Conservation (phyloP, 768 basidiomycete species). For the Leccinum boreale region DNA sequence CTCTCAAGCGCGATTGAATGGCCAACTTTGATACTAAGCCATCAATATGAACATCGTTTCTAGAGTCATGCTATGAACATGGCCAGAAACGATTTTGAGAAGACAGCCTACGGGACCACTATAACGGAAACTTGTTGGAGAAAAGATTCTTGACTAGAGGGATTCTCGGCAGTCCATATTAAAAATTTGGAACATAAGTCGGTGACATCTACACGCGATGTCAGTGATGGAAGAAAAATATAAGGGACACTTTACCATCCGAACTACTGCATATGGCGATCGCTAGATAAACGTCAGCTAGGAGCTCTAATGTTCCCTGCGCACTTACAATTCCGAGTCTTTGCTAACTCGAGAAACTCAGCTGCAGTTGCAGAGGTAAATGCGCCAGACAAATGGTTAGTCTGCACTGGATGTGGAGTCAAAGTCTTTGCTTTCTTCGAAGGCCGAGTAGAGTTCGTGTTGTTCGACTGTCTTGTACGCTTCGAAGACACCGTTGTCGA, state of each 20-base stretch:
- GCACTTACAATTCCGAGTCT: conserved; percentile 21
- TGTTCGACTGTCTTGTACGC: conserved; percentile 8
- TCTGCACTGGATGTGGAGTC: background rate
- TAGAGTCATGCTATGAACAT: conserved; percentile 5
- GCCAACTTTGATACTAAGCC: conserved; percentile 13
- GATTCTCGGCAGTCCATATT: conserved; percentile 11
- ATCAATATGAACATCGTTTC: conserved; percentile 14
- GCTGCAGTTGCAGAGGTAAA: conserved; percentile 7
- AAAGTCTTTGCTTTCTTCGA: conserved; percentile 12
- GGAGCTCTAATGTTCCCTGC: background rate
- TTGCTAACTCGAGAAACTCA: conserved; percentile 18
- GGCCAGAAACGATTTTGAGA: background rate
- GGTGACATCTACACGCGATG: conserved; percentile 12
- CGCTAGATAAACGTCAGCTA: conserved; percentile 11
- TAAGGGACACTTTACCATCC: conserved; percentile 13
- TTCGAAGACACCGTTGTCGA: conserved; percentile 9
- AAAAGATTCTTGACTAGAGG: background rate
- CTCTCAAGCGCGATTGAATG: conserved; percentile 15
- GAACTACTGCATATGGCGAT: conserved; percentile 16
- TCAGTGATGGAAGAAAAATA: background rate
- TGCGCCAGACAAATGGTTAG: background rate
- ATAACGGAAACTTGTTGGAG: conserved; percentile 13
- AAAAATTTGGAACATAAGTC: conserved; percentile 19
- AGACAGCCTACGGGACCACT: conserved; percentile 18
- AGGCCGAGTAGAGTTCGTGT: background rate